phyloP scores from a whole-genome alignment of 106 monocot species.

The Agapanthus africanus region DNA sequence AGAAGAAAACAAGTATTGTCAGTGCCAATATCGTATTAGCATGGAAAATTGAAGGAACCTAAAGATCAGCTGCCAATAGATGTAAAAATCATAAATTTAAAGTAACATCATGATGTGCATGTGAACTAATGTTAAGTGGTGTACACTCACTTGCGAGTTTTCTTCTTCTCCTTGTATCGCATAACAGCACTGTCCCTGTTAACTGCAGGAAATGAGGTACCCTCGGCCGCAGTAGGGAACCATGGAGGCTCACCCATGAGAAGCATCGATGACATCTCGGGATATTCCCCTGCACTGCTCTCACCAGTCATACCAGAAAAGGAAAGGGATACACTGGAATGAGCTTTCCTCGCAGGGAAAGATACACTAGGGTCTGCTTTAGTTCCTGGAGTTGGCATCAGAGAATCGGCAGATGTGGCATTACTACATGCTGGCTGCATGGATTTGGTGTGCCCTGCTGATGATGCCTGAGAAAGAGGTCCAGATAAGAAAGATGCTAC shows the following conservation, averaged over 20 bases:
- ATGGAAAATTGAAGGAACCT: background rate
- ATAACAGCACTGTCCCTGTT: slow-evolving; percentile 72
- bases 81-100: background rate
- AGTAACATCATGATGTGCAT: background rate
- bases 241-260: slow-evolving; percentile 63
- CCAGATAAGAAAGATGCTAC: too few species aligned
- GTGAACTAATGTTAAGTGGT: background rate
- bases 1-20: too few species aligned
- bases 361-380: slow-evolving; percentile 41
- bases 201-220: slow-evolving; percentile 27
- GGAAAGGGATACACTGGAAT: slow-evolving; percentile 48
- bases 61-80: background rate
- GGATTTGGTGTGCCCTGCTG: slow-evolving; percentile 27
- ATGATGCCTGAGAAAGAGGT: slow-evolving; percentile 24
- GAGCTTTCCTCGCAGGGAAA: slow-evolving; percentile 38
- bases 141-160: slow-evolving; percentile 69
- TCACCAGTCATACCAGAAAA: slow-evolving; percentile 85
- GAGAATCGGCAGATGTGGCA: slow-evolving; percentile 48
- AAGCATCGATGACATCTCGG: slow-evolving; percentile 56
- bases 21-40: background rate
- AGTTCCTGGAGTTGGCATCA: slow-evolving; percentile 26
- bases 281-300: slow-evolving; percentile 58
- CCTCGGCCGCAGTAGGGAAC: slow-evolving; percentile 36
- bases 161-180: slow-evolving; percentile 97
- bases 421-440: slow-evolving; percentile 31